Conservation (phyloP, 129 eudicot genomes). For the Pseudognaphalium luteoalbum region DNA sequence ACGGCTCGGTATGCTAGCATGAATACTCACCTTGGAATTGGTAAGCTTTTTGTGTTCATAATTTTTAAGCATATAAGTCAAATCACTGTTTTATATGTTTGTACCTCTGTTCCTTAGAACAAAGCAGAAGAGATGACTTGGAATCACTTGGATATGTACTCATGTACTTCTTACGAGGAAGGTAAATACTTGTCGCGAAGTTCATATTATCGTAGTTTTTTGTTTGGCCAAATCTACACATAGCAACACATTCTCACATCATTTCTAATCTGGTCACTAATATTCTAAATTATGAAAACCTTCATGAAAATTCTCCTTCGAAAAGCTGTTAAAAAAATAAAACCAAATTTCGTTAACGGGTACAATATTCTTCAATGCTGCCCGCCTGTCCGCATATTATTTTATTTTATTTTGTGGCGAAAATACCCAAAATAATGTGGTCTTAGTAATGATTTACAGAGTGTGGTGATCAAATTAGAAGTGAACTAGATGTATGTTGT, state of each 20-base stretch:
- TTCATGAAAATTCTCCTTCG: neutral
- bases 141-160: slow-evolving; percentile 98
- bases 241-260: neutral
- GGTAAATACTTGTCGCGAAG: slow-evolving; percentile 36
- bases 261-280: neutral
- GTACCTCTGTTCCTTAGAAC: slow-evolving; percentile 52
- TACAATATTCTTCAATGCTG: neutral
- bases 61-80: neutral
- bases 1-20: slow-evolving; percentile 97
- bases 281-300: neutral
- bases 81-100: slow-evolving; percentile 21
- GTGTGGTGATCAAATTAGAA: neutral
- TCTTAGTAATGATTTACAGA: neutral
- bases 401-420: neutral
- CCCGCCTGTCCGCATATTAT: too few species aligned
- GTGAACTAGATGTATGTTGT: neutral
- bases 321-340: neutral
- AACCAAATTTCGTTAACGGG: neutral
- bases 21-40: slow-evolving; percentile 98
- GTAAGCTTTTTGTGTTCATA: slow-evolving; percentile 43
- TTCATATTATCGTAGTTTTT: neutral
- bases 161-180: slow-evolving; percentile 97
- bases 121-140: slow-evolving; percentile 95
- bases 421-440: neutral
- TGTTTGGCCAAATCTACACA: neutral